These are phyloP conservation scores for Dissophora globulifera DNA, from an alignment of 192 early-diverging fungal genomes.

Conservation along the genomic window DNA sequence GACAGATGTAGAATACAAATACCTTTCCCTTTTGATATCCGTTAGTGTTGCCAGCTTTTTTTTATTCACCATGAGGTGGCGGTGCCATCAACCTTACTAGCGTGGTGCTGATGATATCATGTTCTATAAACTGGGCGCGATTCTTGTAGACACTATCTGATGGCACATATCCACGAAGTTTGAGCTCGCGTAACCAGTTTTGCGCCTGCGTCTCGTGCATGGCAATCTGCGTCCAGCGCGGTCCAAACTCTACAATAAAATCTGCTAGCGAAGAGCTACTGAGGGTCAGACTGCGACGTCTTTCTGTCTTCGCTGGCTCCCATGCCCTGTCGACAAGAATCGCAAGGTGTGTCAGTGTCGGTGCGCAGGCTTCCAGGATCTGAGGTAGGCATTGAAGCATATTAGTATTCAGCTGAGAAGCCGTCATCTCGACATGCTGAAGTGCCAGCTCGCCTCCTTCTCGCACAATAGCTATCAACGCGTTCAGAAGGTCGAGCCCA, in stretches of 20 bases:
- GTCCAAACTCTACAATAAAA: slow-evolving; percentile 1
- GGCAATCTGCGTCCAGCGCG: neutral
- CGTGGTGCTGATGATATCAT: too few relatives aligned
- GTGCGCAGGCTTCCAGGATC: neutral
- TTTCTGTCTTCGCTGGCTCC: neutral
- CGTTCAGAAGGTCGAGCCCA: neutral
- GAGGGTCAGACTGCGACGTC: too few relatives aligned
- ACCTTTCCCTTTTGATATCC: too few relatives aligned
- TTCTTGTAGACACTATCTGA: too few relatives aligned
- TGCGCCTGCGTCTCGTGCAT: too few relatives aligned
- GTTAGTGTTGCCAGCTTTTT: too few relatives aligned
- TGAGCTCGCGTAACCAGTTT: too few relatives aligned
- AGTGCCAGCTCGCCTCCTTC: neutral
- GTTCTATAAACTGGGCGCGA: too few relatives aligned
- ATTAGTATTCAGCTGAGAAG: neutral
- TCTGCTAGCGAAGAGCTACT: slow-evolving; percentile 1
- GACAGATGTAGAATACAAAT: too few relatives aligned
- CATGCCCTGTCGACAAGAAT: neutral
- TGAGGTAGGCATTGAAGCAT: slow-evolving; percentile 1
- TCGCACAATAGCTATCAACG: neutral
- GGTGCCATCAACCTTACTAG: too few relatives aligned
- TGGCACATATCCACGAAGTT: too few relatives aligned
- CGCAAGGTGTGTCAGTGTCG: neutral
- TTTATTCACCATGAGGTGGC: too few relatives aligned
- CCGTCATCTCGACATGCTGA: neutral